Conservation (phyloP, 192 early-diverging fungal species). For the Dissophora ornata region DNA sequence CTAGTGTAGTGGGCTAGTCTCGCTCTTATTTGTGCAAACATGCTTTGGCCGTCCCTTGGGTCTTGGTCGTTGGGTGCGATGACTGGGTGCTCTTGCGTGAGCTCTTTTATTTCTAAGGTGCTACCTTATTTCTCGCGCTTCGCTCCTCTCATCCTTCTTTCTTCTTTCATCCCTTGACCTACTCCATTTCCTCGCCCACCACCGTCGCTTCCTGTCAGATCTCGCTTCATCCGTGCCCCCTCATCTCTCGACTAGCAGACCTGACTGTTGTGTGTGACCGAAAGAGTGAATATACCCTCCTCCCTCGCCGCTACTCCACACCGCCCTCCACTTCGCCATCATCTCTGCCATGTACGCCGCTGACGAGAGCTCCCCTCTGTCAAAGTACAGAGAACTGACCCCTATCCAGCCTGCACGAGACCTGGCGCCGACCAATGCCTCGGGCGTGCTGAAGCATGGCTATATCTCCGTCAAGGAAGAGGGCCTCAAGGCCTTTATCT, state of each 20-base stretch:
- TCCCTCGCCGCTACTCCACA: too few relatives aligned
- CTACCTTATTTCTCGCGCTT: too few relatives aligned
- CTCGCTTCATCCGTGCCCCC: neutral
- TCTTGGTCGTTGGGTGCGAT: too few relatives aligned
- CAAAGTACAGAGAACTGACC: slow-evolving; percentile 44
- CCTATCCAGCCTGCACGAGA: slow-evolving; percentile 41
- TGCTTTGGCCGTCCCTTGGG: too few relatives aligned
- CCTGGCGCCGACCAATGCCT: slow-evolving; percentile 44
- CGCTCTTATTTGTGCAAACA: too few relatives aligned
- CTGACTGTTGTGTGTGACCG: neutral
- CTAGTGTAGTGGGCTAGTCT: too few relatives aligned
- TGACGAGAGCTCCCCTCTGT: slow-evolving; percentile 46
- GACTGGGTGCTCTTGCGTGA: too few relatives aligned
- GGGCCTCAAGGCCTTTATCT: slow-evolving; percentile 90
- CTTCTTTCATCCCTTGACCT: too few relatives aligned
- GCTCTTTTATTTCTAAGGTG: too few relatives aligned
- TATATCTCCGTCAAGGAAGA: slow-evolving; percentile 94
- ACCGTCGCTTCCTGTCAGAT: neutral
- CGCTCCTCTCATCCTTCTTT: too few relatives aligned
- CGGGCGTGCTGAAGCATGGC: slow-evolving; percentile 78
- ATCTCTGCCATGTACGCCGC: slow-evolving; percentile 35
- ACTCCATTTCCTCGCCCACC: neutral
- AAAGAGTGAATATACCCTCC: too few relatives aligned
- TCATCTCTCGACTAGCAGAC: slow-evolving; percentile 2
- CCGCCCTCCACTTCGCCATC: slow-evolving; percentile 4